Base-by-base conservation (phyloP, 331 rosid genomes). In the Dryas integrifolia region DNA sequence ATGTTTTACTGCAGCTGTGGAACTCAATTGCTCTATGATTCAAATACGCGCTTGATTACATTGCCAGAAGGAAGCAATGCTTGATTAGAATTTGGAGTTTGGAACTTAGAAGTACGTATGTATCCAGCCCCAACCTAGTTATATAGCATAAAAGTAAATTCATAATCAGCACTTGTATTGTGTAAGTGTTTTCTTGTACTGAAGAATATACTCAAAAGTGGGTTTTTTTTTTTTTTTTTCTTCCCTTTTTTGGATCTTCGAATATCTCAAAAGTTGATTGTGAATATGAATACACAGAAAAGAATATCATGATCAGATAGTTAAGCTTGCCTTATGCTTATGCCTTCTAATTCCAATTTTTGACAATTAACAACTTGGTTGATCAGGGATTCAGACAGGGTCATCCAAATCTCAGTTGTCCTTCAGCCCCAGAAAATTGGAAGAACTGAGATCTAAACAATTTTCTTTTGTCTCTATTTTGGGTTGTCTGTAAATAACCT, bases 21-120 rank as follows among this genome's bases (percentile, higher is more conserved):
- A 56, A 89, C 97, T 58, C 84, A 58, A 15, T 4, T 91, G 97
- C 78, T 86, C 14, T 94, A 59, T 76, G 79, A 94, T 81, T 86
- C 92, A 60, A 81, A 55, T 9, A 58, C 98, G 11, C 96, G 98
- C 73, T 77, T 94, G 89, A 94, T 94, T 48, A 91, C 98, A 59
- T 83, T 94, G 82, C 92, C 97, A 11, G 97, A 91, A 85, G 90
- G 96, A 84, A 84, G 88, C 73, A 86, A 60, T 58, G 83, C 91
- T 44, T 90, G 69, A 85, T 48, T 69, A 80, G 58, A 83, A 14
- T 48, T 15, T 9, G 55, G 67, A 18, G 7, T 44, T 44, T 44
- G 47, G 50, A 15, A 88, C 35, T 30, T 30, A 30, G 35, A 1
- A 21, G 24, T 21, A 21, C 35, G 89, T 77, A 75, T 55, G 44